Evolutionary conservation across 345 rosid species (phyloP), one percentile per base, ranked within the genome.

Genomic region (Fremontodendron californicum): DNA sequence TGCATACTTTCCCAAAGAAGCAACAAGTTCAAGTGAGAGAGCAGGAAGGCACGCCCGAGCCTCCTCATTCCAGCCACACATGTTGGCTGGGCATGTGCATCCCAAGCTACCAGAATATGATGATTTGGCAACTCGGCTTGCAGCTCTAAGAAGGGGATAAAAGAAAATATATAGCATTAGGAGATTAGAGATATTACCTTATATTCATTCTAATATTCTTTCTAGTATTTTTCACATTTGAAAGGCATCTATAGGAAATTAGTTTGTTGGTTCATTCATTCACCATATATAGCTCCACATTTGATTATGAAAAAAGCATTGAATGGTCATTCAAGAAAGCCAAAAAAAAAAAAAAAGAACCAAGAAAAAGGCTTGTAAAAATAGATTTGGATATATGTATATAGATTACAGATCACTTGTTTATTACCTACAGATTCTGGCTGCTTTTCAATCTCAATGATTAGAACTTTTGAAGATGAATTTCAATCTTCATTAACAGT

Each of bases 31-130:
- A 25, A 33, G 39, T 0, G 81, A 75, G 42, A 37, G 58, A n/a
- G 3, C 49, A 5, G 76, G 15, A 40, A 73, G 78, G 72, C 92
- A 78, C 60, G 21, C 45, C 40, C 81, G 85, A 63, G 74, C 88
- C 9, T 73, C 62, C 19, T 85, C 94, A 0, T 39, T 78, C 76
- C 85, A 82, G 78, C 82, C 81, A 0, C 84, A 83, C 31, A 76
- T 79, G 42, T 10, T 63, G 60, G 62, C 37, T 4, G 63, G 78
- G 2, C 89, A 82, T 65, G 90, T 86, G 33, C 92, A 89, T 79
- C 92, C 90, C 16, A 88, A 82, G 16, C 69, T 91, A 35, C 96
- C 92, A 0, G 90, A 89, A 48, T 91, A 77, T 29, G 92, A 88
- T 58, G 89, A 84, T 10, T 68, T 91, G 73, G 87, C 84, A 23